Conservation (phyloP, 768 basidiomycete genomes). For the Mycena amicta region DNA sequence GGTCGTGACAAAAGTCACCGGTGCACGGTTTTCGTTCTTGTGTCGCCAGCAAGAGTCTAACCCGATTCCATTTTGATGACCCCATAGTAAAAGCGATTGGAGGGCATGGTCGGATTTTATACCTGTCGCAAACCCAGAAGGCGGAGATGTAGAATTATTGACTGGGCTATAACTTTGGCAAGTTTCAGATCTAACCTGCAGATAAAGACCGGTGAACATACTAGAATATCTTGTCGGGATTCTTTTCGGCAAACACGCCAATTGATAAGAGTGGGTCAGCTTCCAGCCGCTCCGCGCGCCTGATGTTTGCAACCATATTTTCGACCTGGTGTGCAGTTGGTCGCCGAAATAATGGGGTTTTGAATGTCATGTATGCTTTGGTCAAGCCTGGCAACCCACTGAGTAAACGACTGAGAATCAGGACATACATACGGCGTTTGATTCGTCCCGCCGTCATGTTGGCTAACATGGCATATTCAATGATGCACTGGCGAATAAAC, state of each 20-base stretch:
- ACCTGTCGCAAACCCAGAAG: conserved; percentile 4
- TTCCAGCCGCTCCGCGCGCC: conserved; percentile 6
- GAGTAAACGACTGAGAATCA: not conserved
- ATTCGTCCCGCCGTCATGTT: conserved; percentile 5
- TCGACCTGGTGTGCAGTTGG: conserved; percentile 4
- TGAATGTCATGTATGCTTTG: not conserved
- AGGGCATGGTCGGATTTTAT: conserved; percentile 3
- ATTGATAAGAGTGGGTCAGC: conserved; percentile 11
- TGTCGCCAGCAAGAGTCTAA: conserved; percentile 18
- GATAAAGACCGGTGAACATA: not conserved
- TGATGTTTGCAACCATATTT: conserved; percentile 4
- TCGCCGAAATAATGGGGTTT: conserved; percentile 2
- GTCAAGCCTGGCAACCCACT: not conserved
- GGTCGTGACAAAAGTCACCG: conserved; percentile 16
- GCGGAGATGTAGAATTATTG: conserved; percentile 5
- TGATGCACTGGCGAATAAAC: conserved; percentile 8
- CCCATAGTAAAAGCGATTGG: conserved; percentile 5
- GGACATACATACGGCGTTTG: conserved; percentile 6
- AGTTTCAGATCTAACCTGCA: no score
- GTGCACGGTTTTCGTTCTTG: conserved; percentile 21
- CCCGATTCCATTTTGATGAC: conserved; percentile 6
- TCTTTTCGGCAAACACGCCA: conserved; percentile 11
- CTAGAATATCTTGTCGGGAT: conserved; percentile 18
- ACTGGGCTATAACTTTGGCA: not conserved
- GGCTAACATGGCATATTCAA: conserved; percentile 5